phyloP scores from a whole-genome alignment of 345 rosid species.

The Erodium maritimum region DNA sequence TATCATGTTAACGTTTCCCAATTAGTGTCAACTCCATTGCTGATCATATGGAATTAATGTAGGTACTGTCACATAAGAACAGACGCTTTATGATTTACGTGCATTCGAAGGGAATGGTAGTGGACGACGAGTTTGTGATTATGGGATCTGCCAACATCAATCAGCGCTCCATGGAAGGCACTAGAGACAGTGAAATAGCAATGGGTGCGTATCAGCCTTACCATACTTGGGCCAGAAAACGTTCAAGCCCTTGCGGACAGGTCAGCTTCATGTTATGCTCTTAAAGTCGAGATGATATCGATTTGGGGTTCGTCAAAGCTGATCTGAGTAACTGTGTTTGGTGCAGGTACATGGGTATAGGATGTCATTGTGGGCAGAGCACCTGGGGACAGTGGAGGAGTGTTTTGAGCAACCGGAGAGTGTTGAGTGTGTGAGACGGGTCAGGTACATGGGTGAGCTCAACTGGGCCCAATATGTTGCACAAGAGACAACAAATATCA shows the following conservation, averaged over 20 bases:
- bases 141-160: conserved; percentile 93
- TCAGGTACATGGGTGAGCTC: conserved; percentile 48
- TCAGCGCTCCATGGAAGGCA: conserved; percentile 88
- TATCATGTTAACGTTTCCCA: not conserved
- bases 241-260: conserved; percentile 55
- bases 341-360: conserved; percentile 70
- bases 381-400: conserved; percentile 56
- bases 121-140: conserved; percentile 83
- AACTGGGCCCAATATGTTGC: conserved; percentile 64
- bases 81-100: conserved; percentile 82
- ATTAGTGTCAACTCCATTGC: conserved; percentile 4
- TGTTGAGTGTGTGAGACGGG: conserved; percentile 56
- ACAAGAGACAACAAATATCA: conserved; percentile 50
- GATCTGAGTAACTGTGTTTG: not conserved
- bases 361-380: conserved; percentile 93
- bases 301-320: not conserved
- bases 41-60: conserved; percentile 8
- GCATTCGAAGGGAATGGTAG: conserved; percentile 92
- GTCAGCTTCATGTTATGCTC: conserved; percentile 19
- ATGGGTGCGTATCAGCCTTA: conserved; percentile 91
- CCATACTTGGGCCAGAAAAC: conserved; percentile 47
- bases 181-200: conserved; percentile 93
- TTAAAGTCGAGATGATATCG: no score
- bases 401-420: conserved; percentile 70
- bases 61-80: conserved; percentile 52